Percentiles rank a stretch among this genome's conserved stretches.
These are phyloP conservation scores for Marasmius fiardii DNA, from an alignment of 1,284 basidiomycete genomes.

Conservation along the genomic window DNA sequence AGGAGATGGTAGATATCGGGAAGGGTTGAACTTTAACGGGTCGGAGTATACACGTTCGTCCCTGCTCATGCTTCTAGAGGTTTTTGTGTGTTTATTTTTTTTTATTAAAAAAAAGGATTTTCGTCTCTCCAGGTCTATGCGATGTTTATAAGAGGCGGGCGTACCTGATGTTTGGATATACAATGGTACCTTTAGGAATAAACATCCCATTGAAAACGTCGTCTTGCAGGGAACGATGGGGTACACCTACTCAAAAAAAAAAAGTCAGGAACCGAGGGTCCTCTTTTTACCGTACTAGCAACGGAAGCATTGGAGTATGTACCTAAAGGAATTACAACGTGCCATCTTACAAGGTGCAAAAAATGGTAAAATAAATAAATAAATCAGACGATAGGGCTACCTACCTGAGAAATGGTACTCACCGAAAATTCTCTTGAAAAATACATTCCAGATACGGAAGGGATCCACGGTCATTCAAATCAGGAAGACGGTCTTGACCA, in stretches of 20 bases:
- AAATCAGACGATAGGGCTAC: too few relatives aligned
- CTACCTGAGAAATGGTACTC: background rate
- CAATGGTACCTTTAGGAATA: conserved; percentile 16
- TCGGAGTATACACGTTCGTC: conserved; percentile 13
- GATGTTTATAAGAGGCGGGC: conserved; percentile 1
- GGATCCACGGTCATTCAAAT: conserved; percentile 2
- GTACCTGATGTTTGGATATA: conserved; percentile 5
- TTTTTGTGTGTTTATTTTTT: too few relatives aligned
- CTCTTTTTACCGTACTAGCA: too few relatives aligned
- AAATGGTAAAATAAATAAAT: too few relatives aligned
- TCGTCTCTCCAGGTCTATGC: background rate
- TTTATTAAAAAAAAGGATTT: background rate
- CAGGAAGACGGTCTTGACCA: conserved; percentile 1
- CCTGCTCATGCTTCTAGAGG: conserved; percentile 10
- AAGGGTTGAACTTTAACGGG: conserved; percentile 13
- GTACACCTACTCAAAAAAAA: background rate
- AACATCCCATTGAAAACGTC: conserved; percentile 14
- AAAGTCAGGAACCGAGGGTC: background rate
- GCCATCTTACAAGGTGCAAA: background rate
- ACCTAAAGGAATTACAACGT: background rate
- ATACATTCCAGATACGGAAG: conserved; percentile 5
- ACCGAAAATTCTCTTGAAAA: background rate
- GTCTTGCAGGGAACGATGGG: conserved; percentile 6
- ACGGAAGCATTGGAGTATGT: too few relatives aligned
- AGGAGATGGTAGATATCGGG: conserved; percentile 9